These are phyloP conservation scores for Camelina neglecta DNA, from an alignment of 345 rosid genomes.

Conservation along the genomic window DNA sequence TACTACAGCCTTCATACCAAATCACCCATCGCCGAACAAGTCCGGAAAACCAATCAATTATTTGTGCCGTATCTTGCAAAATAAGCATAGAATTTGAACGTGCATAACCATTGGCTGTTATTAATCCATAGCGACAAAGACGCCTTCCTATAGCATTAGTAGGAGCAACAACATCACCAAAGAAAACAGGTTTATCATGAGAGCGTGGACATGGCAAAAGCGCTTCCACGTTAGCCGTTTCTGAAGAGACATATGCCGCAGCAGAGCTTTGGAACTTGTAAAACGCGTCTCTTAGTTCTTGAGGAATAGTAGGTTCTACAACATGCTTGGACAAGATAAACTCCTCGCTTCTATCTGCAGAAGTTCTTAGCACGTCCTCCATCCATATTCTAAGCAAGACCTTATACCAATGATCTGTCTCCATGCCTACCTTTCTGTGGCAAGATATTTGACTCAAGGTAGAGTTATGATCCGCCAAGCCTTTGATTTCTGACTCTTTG, in stretches of 20 bases:
- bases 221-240: slow-evolving; percentile 63
- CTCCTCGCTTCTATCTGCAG: slow-evolving; percentile 61
- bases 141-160: slow-evolving; percentile 70
- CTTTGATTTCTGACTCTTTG: slow-evolving; percentile 89
- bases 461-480: slow-evolving; percentile 69
- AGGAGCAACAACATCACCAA: slow-evolving; percentile 70
- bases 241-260: slow-evolving; percentile 73
- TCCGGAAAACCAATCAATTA: slow-evolving; percentile 84
- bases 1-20: slow-evolving; percentile 71
- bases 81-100: slow-evolving; percentile 55
- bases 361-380: slow-evolving; percentile 61
- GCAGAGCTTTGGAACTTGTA: slow-evolving; percentile 67
- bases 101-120: slow-evolving; percentile 66
- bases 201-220: slow-evolving; percentile 60
- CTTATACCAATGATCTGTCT: slow-evolving; percentile 95
- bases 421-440: slow-evolving; percentile 85
- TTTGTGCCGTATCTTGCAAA: slow-evolving; percentile 69
- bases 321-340: slow-evolving; percentile 67
- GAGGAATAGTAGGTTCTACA: slow-evolving; percentile 78
- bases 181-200: slow-evolving; percentile 40
- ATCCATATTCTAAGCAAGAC: slow-evolving; percentile 71
- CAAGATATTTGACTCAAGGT: slow-evolving; percentile 68
- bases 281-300: slow-evolving; percentile 74
- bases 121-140: slow-evolving; percentile 72
- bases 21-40: slow-evolving; percentile 69